A percentile compares a stretch with the other conserved stretches of the same genome.
Evolutionary conservation across 305 asterid genomes (phyloP).

Genomic region (Fraxinus paxiana): DNA sequence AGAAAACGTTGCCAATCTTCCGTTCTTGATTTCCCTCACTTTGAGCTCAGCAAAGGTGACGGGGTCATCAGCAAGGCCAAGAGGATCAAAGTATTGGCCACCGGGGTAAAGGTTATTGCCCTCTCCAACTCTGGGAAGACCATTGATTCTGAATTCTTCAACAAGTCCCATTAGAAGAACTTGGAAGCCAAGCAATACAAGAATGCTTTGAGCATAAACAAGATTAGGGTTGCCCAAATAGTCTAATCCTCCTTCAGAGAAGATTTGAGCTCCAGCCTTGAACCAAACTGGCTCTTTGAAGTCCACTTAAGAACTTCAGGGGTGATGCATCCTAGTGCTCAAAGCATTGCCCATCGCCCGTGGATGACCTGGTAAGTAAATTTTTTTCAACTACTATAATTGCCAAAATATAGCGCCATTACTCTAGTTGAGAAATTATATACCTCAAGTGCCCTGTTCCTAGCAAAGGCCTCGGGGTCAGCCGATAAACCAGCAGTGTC

Average conservation of each 20-base stretch:
- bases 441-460: slow-evolving; percentile 81
- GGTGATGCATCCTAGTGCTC: slow-evolving; percentile 73
- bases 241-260: slow-evolving; percentile 70
- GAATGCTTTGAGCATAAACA: slow-evolving; percentile 76
- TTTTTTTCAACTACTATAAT: background rate
- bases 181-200: slow-evolving; percentile 72
- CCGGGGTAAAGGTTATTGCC: slow-evolving; percentile 81
- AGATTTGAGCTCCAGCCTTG: slow-evolving; percentile 77
- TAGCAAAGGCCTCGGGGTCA: slow-evolving; percentile 83
- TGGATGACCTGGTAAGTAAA: slow-evolving; percentile 50
- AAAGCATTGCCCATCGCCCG: slow-evolving; percentile 81
- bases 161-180: slow-evolving; percentile 72
- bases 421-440: background rate
- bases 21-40: slow-evolving; percentile 78
- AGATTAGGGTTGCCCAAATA: slow-evolving; percentile 73
- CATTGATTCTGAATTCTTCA: slow-evolving; percentile 69
- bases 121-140: slow-evolving; percentile 68
- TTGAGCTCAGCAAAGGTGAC: slow-evolving; percentile 69
- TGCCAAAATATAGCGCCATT: background rate
- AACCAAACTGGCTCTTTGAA: slow-evolving; percentile 82
- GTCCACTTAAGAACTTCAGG: slow-evolving; percentile 61
- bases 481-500: slow-evolving; percentile 83
- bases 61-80: slow-evolving; percentile 69
- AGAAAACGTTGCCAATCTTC: slow-evolving; percentile 70
- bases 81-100: slow-evolving; percentile 79